phyloP scores from a whole-genome alignment of 202 grass and related monocot species.

The Setaria italica region DNA sequence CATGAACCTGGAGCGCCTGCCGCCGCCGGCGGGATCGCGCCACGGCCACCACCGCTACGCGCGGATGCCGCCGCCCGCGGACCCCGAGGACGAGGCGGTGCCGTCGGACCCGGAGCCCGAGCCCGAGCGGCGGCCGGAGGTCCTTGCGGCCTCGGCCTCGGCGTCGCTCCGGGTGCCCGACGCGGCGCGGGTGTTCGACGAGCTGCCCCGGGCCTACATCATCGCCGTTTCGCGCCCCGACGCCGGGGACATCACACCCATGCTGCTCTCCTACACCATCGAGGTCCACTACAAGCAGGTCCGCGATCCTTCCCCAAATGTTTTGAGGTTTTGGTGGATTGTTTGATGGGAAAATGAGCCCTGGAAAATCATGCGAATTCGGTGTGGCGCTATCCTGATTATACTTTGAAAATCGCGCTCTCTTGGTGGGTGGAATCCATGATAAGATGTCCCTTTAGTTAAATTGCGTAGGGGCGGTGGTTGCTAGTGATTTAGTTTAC shows the following conservation, averaged over 20 bases:
- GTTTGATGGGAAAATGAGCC: background rate
- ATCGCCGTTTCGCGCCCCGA: constrained; percentile 82
- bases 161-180: constrained; percentile 65
- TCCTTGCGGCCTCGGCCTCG: constrained; percentile 54
- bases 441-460: constrained; percentile 1
- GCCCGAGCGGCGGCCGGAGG: constrained; percentile 52
- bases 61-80: constrained; percentile 39
- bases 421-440: background rate
- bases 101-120: constrained; percentile 42
- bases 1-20: constrained; percentile 63
- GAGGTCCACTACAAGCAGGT: constrained; percentile 97
- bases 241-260: constrained; percentile 88
- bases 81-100: background rate
- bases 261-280: constrained; percentile 94
- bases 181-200: constrained; percentile 68
- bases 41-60: constrained; percentile 43
- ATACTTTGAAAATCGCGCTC: background rate
- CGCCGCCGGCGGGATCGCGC: constrained; percentile 42
- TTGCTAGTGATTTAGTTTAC: constrained; percentile 12
- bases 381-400: background rate
- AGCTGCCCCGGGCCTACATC: constrained; percentile 75
- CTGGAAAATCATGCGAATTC: constrained; percentile 8
- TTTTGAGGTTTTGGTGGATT: background rate
- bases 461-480: background rate
- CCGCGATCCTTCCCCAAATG: constrained; percentile 26